Conservation (phyloP, 2,329 filamentous ascomycete species). For the Colletotrichum destructivum region DNA sequence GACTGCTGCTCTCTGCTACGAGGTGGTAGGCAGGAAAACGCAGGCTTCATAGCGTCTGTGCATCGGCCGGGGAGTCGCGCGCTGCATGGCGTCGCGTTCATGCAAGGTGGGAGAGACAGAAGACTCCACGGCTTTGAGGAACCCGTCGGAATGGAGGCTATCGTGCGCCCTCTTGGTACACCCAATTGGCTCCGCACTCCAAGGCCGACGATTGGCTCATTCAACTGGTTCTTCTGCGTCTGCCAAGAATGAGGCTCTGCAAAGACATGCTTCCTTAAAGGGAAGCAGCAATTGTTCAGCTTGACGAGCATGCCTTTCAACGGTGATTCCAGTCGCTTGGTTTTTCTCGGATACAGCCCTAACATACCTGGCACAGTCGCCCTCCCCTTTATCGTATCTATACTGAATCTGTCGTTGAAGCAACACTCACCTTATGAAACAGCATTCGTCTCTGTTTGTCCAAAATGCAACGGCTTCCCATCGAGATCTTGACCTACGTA, state of each 20-base stretch:
- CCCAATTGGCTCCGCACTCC: not conserved
- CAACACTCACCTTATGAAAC: no score
- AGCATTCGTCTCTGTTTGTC: not conserved
- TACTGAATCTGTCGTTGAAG: not conserved
- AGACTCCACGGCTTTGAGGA: not conserved
- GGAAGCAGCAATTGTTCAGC: not conserved
- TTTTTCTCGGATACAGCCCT: not conserved
- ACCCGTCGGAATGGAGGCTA: not conserved
- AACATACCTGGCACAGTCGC: no score
- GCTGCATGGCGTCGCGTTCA: not conserved
- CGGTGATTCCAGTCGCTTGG: not conserved
- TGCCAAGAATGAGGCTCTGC: not conserved
- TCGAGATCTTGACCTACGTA: conserved; percentile 75
- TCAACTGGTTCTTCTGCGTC: not conserved
- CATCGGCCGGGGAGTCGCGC: not conserved
- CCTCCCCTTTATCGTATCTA: not conserved
- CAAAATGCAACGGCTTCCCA: conserved; percentile 61
- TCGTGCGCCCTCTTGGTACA: not conserved
- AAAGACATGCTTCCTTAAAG: not conserved
- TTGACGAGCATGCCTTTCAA: not conserved
- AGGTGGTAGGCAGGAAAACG: not conserved
- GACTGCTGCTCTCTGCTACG: not conserved
- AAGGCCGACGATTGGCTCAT: not conserved
- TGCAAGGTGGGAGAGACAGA: not conserved
- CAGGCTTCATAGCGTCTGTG: not conserved